These are phyloP conservation scores for Cerrena zonata DNA, from an alignment of 1,284 basidiomycete genomes.

Conservation along the genomic window DNA sequence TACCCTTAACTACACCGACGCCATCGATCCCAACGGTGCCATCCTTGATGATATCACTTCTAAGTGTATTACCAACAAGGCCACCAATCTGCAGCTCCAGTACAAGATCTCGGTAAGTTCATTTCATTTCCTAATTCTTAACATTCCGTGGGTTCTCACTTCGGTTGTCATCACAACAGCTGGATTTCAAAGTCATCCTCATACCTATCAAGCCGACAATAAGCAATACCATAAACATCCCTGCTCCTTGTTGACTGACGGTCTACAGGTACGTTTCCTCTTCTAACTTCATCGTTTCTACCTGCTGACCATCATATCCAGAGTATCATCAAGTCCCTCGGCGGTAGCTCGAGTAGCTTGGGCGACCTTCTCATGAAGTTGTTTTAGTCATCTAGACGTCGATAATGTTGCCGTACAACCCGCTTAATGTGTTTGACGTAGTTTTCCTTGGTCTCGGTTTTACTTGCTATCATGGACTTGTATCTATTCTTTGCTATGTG, in stretches of 20 bases:
- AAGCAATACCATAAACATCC: conserved; percentile 59
- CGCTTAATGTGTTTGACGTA: neutral
- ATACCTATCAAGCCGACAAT: conserved; percentile 68
- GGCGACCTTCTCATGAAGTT: neutral
- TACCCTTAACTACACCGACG: conserved; percentile 61
- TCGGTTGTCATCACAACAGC: conserved; percentile 33
- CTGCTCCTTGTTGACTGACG: conserved; percentile 51
- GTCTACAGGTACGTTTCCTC: conserved; percentile 33
- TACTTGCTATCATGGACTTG: neutral
- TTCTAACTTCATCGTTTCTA: too few relatives aligned
- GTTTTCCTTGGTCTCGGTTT: too few relatives aligned
- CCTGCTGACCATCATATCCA: neutral
- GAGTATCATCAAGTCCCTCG: conserved; percentile 7
- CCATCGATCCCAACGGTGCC: conserved; percentile 49
- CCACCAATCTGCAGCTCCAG: conserved; percentile 53
- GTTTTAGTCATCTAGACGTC: neutral
- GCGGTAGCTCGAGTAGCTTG: conserved; percentile 14
- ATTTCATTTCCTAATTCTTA: conserved; percentile 9
- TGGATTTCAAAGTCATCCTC: conserved; percentile 58
- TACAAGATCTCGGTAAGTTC: conserved; percentile 60
- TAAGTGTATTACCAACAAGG: conserved; percentile 51
- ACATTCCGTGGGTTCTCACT: conserved; percentile 16
- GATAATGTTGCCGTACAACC: neutral
- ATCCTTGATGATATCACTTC: conserved; percentile 62
- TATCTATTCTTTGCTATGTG: neutral